Conservation (phyloP, 805 yeast species). For the Scheffersomyces spartinae region DNA sequence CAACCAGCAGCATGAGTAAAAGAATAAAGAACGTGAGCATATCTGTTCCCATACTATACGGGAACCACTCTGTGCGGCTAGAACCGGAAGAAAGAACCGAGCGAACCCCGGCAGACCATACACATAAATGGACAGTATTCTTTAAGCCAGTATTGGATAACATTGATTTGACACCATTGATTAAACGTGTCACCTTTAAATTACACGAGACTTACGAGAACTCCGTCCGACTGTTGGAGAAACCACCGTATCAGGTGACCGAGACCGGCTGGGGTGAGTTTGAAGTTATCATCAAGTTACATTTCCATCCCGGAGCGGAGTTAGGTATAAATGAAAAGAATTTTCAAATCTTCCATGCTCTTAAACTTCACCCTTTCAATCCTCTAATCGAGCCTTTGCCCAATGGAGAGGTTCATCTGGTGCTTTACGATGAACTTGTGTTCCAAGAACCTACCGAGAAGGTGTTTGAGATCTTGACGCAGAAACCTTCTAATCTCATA, state of each 20-base stretch:
- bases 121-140: slow-evolving; percentile 93
- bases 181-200: slow-evolving; percentile 88
- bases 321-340: slow-evolving; percentile 64
- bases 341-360: slow-evolving; percentile 74
- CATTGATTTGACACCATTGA: slow-evolving; percentile 67
- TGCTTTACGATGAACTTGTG: slow-evolving; percentile 77
- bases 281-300: slow-evolving; percentile 80
- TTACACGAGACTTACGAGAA: slow-evolving; percentile 89
- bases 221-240: slow-evolving; percentile 74
- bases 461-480: slow-evolving; percentile 67
- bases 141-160: slow-evolving; percentile 61
- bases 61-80: slow-evolving; percentile 26
- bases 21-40: slow-evolving; percentile 23
- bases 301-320: slow-evolving; percentile 70
- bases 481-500: slow-evolving; percentile 49
- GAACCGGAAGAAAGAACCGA: slow-evolving; percentile 27
- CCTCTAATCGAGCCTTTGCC: slow-evolving; percentile 21
- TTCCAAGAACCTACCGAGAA: slow-evolving; percentile 93
- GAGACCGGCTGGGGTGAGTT: slow-evolving; percentile 99
- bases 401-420: slow-evolving; percentile 32
- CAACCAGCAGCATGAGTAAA: too few species aligned
- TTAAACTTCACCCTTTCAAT: slow-evolving; percentile 84
- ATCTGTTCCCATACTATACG: slow-evolving; percentile 32
- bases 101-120: slow-evolving; percentile 73
- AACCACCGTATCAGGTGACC: slow-evolving; percentile 88